Evolutionary conservation across 257 asterid genomes (phyloP).

Genomic region (Solanum ahanhuiri): DNA sequence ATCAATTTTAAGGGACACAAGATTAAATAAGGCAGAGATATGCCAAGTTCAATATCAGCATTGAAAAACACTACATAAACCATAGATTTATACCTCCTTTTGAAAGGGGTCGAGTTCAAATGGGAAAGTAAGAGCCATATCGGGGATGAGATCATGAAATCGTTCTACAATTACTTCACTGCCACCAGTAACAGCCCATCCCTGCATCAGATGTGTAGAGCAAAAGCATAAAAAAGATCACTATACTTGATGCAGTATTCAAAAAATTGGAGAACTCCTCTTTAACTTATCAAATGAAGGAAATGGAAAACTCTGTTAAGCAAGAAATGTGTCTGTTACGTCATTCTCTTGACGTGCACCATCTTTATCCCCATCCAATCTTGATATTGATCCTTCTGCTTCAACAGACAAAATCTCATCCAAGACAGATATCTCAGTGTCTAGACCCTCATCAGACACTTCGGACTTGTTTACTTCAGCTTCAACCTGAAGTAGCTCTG

Average conservation of each 20-base stretch:
- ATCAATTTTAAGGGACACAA: neutral
- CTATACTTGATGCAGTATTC: neutral
- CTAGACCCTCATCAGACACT: constrained; percentile 22
- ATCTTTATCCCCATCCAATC: constrained; percentile 30
- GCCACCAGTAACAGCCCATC: constrained; percentile 64
- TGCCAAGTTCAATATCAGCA: neutral
- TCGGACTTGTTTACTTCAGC: constrained; percentile 25
- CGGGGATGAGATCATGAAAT: constrained; percentile 87
- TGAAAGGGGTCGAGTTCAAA: constrained; percentile 96
- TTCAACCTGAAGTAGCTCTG: constrained; percentile 32
- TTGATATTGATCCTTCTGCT: constrained; percentile 26
- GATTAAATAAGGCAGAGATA: neutral
- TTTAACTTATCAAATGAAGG: neutral
- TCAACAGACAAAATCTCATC: constrained; percentile 71
- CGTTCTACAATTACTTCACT: constrained; percentile 54
- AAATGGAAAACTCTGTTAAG: neutral
- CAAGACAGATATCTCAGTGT: constrained; percentile 39
- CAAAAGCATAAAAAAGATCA: neutral
- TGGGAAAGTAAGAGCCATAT: constrained; percentile 87
- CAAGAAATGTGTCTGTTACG: constrained; percentile 24
- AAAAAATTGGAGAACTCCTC: neutral
- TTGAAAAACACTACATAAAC: neutral
- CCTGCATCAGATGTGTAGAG: constrained; percentile 30
- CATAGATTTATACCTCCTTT: constrained; percentile 58
- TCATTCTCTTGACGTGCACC: constrained; percentile 38